Conservation (phyloP, 1,284 basidiomycete genomes). For the Malassezia sympodialis region DNA sequence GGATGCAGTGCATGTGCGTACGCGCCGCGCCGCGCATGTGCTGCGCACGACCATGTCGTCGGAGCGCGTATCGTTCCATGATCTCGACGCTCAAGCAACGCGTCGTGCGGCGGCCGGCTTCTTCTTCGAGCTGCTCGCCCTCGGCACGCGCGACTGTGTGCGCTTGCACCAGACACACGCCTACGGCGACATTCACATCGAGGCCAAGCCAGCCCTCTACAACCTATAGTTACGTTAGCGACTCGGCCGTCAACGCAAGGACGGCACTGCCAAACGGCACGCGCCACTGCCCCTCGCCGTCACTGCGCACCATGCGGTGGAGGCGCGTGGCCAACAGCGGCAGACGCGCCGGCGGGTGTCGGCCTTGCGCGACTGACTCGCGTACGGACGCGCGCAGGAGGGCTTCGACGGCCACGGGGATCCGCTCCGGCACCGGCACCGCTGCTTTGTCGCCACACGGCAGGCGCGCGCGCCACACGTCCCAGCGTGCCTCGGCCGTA, state of each 20-base stretch:
- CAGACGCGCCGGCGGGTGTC: constrained; percentile 1
- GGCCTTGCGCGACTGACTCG: background rate
- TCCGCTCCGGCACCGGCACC: constrained; percentile 2
- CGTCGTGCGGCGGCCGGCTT: constrained; percentile 84
- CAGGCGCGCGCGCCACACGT: constrained; percentile 15
- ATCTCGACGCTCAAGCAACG: constrained; percentile 68
- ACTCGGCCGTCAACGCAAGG: background rate
- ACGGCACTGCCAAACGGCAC: constrained; percentile 12
- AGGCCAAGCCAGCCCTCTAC: constrained; percentile 66
- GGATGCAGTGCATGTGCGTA: constrained; percentile 45
- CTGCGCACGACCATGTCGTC: constrained; percentile 32
- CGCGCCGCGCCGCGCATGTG: constrained; percentile 38
- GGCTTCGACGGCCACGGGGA: constrained; percentile 4
- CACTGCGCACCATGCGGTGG: constrained; percentile 1
- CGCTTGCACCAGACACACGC: constrained; percentile 60
- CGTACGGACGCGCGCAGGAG: constrained; percentile 5
- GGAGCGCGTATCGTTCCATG: constrained; percentile 56
- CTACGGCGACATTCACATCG: constrained; percentile 77
- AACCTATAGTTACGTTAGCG: background rate
- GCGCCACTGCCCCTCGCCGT: background rate
- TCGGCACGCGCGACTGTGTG: constrained; percentile 82
- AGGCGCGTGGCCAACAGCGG: constrained; percentile 13
- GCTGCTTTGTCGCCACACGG: background rate
- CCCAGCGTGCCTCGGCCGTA: constrained; percentile 9
- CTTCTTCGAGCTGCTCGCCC: constrained; percentile 92